Evolutionary conservation across 306 rosid species (phyloP).

Genomic region (Castanea mollissima): DNA sequence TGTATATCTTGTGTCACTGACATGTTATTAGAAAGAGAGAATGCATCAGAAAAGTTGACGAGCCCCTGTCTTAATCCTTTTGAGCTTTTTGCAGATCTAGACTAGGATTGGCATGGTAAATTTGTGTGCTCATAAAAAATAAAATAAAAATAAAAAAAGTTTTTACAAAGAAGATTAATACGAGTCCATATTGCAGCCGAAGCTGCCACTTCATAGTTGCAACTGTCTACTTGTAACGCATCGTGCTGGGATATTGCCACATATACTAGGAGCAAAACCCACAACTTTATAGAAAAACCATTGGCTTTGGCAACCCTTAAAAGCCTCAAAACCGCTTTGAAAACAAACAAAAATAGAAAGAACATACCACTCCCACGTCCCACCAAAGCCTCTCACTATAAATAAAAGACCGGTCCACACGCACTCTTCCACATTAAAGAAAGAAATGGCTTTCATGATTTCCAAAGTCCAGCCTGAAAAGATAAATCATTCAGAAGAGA

Average conservation of each 20-base stretch:
- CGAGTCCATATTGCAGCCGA: too few relatives aligned
- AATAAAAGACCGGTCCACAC: neutral
- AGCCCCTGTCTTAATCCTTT: too few relatives aligned
- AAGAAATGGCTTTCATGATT: constrained; percentile 38
- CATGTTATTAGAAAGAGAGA: too few relatives aligned
- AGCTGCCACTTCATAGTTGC: neutral
- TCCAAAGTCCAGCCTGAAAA: constrained; percentile 30
- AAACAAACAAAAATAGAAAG: constrained; percentile 3
- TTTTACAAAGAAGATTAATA: too few relatives aligned
- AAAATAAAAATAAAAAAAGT: too few relatives aligned
- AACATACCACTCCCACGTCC: neutral
- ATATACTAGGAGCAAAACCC: constrained; percentile 14
- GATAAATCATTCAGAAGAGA: constrained; percentile 19
- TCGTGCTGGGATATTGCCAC: neutral
- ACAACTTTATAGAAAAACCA: constrained; percentile 38
- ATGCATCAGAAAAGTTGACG: too few relatives aligned
- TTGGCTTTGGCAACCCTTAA: constrained; percentile 37
- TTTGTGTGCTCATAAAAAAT: too few relatives aligned
- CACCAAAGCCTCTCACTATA: neutral
- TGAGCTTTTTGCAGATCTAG: too few relatives aligned
- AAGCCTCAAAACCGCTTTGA: constrained; percentile 29
- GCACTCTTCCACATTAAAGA: neutral
- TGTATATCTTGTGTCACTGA: too few relatives aligned
- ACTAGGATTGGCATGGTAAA: too few relatives aligned
- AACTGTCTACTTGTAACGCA: neutral